Percentiles rank a stretch among this genome's conserved stretches.
phyloP scores from a whole-genome alignment of 768 basidiomycete species.

The Lentinula detonsa region DNA sequence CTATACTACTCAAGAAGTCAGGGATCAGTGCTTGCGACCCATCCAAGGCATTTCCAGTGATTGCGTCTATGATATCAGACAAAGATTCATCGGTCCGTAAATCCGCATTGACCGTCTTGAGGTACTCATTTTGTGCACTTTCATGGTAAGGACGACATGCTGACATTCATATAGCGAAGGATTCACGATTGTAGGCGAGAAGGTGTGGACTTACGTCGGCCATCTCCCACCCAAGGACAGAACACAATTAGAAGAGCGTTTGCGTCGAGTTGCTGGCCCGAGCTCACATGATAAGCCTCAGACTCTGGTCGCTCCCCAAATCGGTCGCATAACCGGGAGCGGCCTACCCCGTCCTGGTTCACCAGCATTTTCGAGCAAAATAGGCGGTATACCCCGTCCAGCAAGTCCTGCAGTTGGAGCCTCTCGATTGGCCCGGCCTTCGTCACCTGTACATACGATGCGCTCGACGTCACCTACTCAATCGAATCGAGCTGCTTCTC shows the following conservation, averaged over 20 bases:
- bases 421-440: constrained; percentile 37
- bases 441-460: constrained; percentile 28
- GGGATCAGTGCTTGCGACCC: constrained; percentile 82
- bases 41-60: constrained; percentile 66
- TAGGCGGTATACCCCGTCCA: constrained; percentile 40
- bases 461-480: constrained; percentile 30
- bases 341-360: constrained; percentile 43
- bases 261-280: constrained; percentile 75
- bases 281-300: constrained; percentile 40
- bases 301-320: constrained; percentile 37
- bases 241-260: constrained; percentile 85
- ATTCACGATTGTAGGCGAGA: constrained; percentile 79
- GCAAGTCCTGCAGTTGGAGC: constrained; percentile 37
- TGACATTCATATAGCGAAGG: constrained; percentile 51
- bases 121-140: constrained; percentile 40
- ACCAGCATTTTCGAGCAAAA: constrained; percentile 34
- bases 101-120: constrained; percentile 75
- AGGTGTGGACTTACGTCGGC: constrained; percentile 77
- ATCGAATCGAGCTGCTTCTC: constrained; percentile 42
- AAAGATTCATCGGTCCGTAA: constrained; percentile 87
- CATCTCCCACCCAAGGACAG: constrained; percentile 78
- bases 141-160: constrained; percentile 4
- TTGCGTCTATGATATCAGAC: constrained; percentile 80
- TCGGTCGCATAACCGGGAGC: constrained; percentile 44
- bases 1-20: constrained; percentile 68